Percentiles rank a stretch among this genome's conserved stretches.
phyloP scores from a whole-genome alignment of 495 filamentous ascomycete genomes.

The Aspergillus ostianus region DNA sequence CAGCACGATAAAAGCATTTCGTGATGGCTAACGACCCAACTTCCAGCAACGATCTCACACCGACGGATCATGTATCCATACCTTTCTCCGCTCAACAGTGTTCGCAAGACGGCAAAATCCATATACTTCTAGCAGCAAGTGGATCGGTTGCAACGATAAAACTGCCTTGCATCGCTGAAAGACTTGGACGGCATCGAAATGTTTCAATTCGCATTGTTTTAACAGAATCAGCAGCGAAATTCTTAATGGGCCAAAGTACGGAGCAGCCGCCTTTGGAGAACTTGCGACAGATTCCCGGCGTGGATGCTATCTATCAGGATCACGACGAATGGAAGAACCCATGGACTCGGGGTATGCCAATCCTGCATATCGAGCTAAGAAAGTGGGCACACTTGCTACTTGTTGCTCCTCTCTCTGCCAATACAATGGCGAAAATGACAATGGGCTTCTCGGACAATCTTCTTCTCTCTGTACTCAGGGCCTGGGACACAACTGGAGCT shows the following conservation, averaged over 20 bases:
- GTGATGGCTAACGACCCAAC: neutral
- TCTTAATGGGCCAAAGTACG: constrained; percentile 56
- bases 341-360: constrained; percentile 58
- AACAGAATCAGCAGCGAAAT: constrained; percentile 66
- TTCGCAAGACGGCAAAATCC: constrained; percentile 60
- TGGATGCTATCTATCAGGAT: constrained; percentile 74
- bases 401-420: constrained; percentile 76
- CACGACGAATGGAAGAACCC: constrained; percentile 76
- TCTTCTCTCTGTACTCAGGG: constrained; percentile 70
- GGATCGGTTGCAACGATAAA: constrained; percentile 90
- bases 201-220: constrained; percentile 79
- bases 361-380: constrained; percentile 84
- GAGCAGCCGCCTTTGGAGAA: constrained; percentile 65
- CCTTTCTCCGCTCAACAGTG: constrained; percentile 32
- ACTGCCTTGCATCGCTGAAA: constrained; percentile 65
- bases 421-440: constrained; percentile 76
- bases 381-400: constrained; percentile 79
- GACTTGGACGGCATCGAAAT: constrained; percentile 50
- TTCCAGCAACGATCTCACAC: neutral
- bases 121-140: constrained; percentile 76
- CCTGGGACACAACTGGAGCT: constrained; percentile 76
- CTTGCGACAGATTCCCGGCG: constrained; percentile 51
- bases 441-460: constrained; percentile 67
- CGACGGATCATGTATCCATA: neutral
- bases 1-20: neutral